A percentile compares a stretch with the other conserved stretches of the same genome.
phyloP scores from a whole-genome alignment of 225 moss, liverwort and hornwort genomes.

The Marchantia polymorpha region DNA sequence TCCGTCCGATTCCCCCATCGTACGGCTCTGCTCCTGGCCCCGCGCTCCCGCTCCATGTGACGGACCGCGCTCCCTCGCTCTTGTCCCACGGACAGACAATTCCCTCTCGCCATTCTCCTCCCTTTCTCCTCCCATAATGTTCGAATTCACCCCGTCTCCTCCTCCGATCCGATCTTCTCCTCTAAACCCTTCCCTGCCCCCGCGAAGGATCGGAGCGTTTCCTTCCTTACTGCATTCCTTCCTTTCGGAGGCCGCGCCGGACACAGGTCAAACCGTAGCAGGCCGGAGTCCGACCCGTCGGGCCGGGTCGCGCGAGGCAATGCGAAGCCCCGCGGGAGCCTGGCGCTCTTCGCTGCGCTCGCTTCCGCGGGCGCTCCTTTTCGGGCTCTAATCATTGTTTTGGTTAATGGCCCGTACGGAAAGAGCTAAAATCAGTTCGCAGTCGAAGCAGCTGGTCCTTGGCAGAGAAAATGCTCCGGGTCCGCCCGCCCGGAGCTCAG shows the following conservation, averaged over 20 bases:
- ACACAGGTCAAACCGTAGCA: neutral
- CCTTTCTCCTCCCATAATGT: neutral
- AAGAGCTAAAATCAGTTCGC: neutral
- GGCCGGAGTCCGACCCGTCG: neutral
- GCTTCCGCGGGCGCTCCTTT: neutral
- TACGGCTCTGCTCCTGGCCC: neutral
- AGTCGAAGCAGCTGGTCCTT: neutral
- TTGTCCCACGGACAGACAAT: neutral
- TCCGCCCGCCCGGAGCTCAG: neutral
- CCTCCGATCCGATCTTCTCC: neutral
- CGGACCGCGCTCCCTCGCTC: neutral
- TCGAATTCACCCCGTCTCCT: neutral
- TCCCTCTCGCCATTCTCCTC: neutral
- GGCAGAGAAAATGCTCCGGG: neutral
- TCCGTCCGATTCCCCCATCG: constrained; percentile 2
- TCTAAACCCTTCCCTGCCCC: neutral
- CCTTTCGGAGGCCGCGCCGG: neutral
- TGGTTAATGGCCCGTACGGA: neutral
- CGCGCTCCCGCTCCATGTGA: neutral
- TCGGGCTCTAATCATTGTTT: neutral
- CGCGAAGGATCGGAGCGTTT: neutral
- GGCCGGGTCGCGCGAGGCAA: neutral
- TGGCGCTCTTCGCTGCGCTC: neutral
- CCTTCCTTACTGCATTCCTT: too few relatives aligned
- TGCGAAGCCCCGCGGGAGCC: neutral